Conservation (phyloP, 2,329 filamentous ascomycete species). For the Didymella exigua region DNA sequence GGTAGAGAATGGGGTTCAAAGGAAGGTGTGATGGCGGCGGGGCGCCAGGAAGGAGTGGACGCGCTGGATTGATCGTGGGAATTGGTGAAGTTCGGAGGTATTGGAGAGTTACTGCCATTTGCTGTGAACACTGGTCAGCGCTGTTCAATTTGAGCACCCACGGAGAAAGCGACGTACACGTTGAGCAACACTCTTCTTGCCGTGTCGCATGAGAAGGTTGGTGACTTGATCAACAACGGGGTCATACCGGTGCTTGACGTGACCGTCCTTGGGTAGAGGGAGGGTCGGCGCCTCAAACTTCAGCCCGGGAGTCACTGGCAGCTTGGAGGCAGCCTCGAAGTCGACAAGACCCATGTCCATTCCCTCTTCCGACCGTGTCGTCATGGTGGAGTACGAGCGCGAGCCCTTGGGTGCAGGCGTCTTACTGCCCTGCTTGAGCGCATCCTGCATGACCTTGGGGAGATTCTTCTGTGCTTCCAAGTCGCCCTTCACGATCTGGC, state of each 20-base stretch:
- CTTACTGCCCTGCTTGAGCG: slow-evolving; percentile 56
- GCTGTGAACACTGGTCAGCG: slow-evolving; percentile 55
- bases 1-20: slow-evolving; percentile 86
- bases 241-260: slow-evolving; percentile 84
- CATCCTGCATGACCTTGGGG: slow-evolving; percentile 69
- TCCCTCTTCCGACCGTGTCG: slow-evolving; percentile 30
- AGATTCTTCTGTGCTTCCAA: slow-evolving; percentile 66
- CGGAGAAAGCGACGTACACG: slow-evolving; percentile 62
- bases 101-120: slow-evolving; percentile 83
- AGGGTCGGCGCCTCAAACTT: slow-evolving; percentile 77
- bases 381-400: slow-evolving; percentile 63
- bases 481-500: slow-evolving; percentile 67
- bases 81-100: slow-evolving; percentile 82
- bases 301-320: slow-evolving; percentile 58
- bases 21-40: slow-evolving; percentile 81
- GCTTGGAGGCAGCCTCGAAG: slow-evolving; percentile 25
- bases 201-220: slow-evolving; percentile 87
- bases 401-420: slow-evolving; percentile 49
- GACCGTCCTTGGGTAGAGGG: slow-evolving; percentile 65
- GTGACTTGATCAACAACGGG: slow-evolving; percentile 85
- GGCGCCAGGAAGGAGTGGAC: slow-evolving; percentile 74
- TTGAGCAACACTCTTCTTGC: slow-evolving; percentile 89
- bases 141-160: background rate
- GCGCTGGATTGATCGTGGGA: slow-evolving; percentile 73
- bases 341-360: slow-evolving; percentile 42